phyloP scores from a whole-genome alignment of 2,329 filamentous ascomycete genomes.

The Aspergillus pseudoviridinutans region DNA sequence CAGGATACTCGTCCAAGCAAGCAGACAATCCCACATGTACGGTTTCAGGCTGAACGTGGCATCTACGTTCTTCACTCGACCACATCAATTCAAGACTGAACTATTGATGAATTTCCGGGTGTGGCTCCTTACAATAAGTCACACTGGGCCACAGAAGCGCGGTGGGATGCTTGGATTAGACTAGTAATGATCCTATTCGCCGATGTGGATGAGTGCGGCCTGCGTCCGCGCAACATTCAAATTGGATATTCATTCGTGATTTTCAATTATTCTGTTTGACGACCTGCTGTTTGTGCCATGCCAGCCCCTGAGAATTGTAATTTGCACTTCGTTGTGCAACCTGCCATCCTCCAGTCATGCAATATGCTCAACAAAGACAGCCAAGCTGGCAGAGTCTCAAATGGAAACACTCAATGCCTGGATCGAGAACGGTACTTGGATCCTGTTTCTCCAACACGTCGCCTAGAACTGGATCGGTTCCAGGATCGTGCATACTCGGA shows the following conservation, averaged over 20 bases:
- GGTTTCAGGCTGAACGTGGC: not conserved
- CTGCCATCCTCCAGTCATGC: not conserved
- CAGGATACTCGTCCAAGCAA: too few species aligned
- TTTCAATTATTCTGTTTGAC: not conserved
- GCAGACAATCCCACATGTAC: not conserved
- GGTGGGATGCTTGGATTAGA: too few species aligned
- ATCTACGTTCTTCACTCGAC: not conserved
- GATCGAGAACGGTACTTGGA: conserved; percentile 13
- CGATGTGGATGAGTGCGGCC: not conserved
- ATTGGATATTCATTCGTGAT: not conserved
- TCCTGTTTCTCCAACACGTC: conserved; percentile 8
- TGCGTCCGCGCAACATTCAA: not conserved
- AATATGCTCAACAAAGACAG: not conserved
- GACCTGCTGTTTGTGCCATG: not conserved
- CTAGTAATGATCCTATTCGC: not conserved
- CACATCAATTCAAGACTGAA: not conserved
- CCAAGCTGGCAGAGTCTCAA: not conserved
- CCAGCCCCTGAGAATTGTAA: not conserved
- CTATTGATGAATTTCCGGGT: not conserved
- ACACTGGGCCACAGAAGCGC: not conserved
- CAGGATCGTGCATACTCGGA: conserved; percentile 4
- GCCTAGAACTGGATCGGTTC: not conserved
- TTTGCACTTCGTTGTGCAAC: not conserved
- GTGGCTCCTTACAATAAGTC: not conserved
- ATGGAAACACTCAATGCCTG: conserved; percentile 9